These are phyloP conservation scores for Eucalyptus virginea DNA, from an alignment of 345 rosid genomes.

Conservation along the genomic window DNA sequence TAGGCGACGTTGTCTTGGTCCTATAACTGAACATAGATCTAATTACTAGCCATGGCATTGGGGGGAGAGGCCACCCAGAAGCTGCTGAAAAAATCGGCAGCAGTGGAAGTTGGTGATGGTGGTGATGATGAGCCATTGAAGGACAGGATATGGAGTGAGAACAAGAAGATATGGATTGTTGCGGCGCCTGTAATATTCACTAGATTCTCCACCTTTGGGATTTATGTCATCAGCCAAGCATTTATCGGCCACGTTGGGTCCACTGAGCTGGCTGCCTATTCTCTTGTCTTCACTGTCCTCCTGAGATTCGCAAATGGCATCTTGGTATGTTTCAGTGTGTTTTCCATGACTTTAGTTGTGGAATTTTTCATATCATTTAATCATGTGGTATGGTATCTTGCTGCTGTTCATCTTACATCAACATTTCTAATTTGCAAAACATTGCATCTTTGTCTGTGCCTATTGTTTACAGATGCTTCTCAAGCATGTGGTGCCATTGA, in stretches of 20 bases:
- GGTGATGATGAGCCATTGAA: not conserved
- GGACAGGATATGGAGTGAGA: conserved; percentile 41
- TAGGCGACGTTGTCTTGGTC: not conserved
- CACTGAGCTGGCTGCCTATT: conserved; percentile 54
- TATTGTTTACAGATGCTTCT: not conserved
- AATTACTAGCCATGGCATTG: not conserved
- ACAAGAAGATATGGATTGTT: conserved; percentile 54
- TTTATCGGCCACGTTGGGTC: conserved; percentile 65
- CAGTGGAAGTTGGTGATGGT: not conserved
- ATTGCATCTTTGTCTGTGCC: not conserved
- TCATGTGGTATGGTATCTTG: not conserved
- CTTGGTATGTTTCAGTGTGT: conserved; percentile 18
- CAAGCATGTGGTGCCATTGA: not conserved
- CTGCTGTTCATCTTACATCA: not conserved
- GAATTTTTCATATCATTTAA: not conserved
- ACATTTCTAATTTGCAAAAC: not conserved
- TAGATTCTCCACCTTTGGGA: conserved; percentile 49
- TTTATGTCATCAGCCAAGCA: conserved; percentile 41
- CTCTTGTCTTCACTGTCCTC: conserved; percentile 49
- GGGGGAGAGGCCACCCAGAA: conserved; percentile 12
- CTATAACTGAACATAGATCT: not conserved
- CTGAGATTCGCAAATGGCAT: conserved; percentile 57
- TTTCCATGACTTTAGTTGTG: not conserved
- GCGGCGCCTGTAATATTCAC: conserved; percentile 76
- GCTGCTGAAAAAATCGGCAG: not conserved